Percentiles rank a stretch among this genome's conserved stretches.
phyloP scores from a whole-genome alignment of 495 filamentous ascomycete genomes.

The Hyaloscypha finlandica region DNA sequence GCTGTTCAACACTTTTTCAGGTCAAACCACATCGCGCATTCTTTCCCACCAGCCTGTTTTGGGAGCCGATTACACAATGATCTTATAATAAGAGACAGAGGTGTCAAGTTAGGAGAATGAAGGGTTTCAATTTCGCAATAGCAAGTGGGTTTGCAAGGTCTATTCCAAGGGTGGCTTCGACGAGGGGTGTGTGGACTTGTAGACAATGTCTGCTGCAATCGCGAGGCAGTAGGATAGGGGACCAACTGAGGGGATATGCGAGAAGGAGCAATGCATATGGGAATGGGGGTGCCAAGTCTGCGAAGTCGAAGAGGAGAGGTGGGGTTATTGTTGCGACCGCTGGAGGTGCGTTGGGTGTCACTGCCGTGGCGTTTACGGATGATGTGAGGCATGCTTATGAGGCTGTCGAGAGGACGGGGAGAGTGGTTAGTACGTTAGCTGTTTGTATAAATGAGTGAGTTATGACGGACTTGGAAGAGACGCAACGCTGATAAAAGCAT shows the following conservation, averaged over 20 bases:
- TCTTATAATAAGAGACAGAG: background rate
- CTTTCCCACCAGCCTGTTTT: background rate
- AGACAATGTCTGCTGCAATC: slow-evolving; percentile 29
- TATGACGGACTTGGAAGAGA: background rate
- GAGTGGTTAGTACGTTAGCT: slow-evolving; percentile 74
- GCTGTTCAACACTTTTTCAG: background rate
- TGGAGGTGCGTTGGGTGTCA: slow-evolving; percentile 54
- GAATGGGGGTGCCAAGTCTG: slow-evolving; percentile 9
- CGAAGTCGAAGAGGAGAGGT: slow-evolving; percentile 31
- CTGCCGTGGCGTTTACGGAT: slow-evolving; percentile 68
- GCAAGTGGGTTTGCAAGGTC: background rate
- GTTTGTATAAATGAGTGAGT: slow-evolving; percentile 91
- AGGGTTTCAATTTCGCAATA: slow-evolving; percentile 18
- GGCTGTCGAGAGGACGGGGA: slow-evolving; percentile 73
- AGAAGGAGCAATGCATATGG: background rate
- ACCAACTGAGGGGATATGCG: slow-evolving; percentile 16
- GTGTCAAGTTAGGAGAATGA: slow-evolving; percentile 11
- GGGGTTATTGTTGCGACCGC: slow-evolving; percentile 51
- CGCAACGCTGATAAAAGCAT: slow-evolving; percentile 11
- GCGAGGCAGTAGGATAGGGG: slow-evolving; percentile 3
- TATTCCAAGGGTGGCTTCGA: background rate
- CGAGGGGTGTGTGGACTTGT: slow-evolving; percentile 32
- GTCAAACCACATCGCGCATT: background rate
- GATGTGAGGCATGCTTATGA: slow-evolving; percentile 71
- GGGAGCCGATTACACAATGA: background rate